phyloP scores from a whole-genome alignment of 768 basidiomycete genomes.

The Mycena rosella region DNA sequence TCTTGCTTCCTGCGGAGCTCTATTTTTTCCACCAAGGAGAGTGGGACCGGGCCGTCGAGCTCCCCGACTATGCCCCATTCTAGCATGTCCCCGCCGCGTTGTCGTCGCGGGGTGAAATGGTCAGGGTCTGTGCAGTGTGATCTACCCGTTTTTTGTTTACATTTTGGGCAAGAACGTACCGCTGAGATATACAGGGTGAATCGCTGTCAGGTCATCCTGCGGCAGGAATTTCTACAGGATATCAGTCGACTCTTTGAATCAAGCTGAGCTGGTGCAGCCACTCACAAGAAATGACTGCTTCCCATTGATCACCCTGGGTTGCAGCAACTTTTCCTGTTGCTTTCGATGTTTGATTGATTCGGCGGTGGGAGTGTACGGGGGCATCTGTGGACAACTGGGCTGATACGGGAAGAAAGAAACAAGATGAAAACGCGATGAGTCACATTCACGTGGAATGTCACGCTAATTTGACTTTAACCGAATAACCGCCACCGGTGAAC shows the following conservation, averaged over 20 bases:
- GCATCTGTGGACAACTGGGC: background rate
- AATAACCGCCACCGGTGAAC: no score
- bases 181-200: slow-evolving; percentile 21
- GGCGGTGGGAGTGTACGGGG: slow-evolving; percentile 6
- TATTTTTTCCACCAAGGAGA: slow-evolving; percentile 1
- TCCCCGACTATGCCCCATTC: slow-evolving; percentile 28
- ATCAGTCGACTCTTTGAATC: background rate
- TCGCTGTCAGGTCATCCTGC: slow-evolving; percentile 16
- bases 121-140: slow-evolving; percentile 5
- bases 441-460: slow-evolving; percentile 14
- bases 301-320: slow-evolving; percentile 20
- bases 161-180: background rate
- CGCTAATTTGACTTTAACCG: no score
- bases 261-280: background rate
- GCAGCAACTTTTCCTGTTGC: slow-evolving; percentile 23
- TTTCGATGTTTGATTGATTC: slow-evolving; percentile 11
- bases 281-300: slow-evolving; percentile 23
- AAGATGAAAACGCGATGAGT: background rate
- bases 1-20: slow-evolving; percentile 4
- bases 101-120: slow-evolving; percentile 20
- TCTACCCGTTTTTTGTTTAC: background rate
- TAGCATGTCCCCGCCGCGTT: slow-evolving; percentile 22
- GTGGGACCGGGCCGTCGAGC: background rate
- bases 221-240: slow-evolving; percentile 24
- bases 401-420: no score